Base-by-base conservation (phyloP, 2,329 filamentous ascomycete genomes). In the Trichophyton benhamiae region DNA sequence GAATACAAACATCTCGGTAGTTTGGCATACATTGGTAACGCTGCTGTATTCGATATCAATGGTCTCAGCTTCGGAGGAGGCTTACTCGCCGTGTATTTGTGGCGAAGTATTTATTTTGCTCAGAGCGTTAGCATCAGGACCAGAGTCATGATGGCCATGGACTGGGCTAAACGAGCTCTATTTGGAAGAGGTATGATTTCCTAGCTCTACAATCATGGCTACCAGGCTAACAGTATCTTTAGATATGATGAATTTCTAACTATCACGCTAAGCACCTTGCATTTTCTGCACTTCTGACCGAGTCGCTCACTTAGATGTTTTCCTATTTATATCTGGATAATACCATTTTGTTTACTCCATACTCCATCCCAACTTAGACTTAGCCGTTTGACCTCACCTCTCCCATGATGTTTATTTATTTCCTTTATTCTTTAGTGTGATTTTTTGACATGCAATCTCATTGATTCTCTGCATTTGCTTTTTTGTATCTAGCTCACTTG, bases 101-200 rank as follows among this genome's bases (percentile, higher is more conserved):
- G 94, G 94, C 81, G 94, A 64, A 91, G 89, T 66, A 87, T 96
- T 13, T 99, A 99, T 76, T 99, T 99, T 78, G 91, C 94, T 11
- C 90, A 99, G 79, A 96, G 90, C 70, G 94, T 99, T 57, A 96
- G 91, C 74, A 82, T 97, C 63, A 80, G 94, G 67, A 99, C 94
- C 27, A 83, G 92, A 65, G 83, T 90, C 66, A 76, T 99, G 70
- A 80, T 99, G 75, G 91, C 91, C 17, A 96, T 99, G 94, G 94
- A 99, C 74, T 99, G 94, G 94, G 86, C 85, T n/a, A 99, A 97
- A 83, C 82, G 95, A 72, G 89, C 90, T 11, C 75, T 99, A 22
- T 99, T 99, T 78, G 94, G 94, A 67, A 83, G 94, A 86, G 94
- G 92, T 96, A 76, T 78, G 62, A 53, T 44, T 11, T 25, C 15